phyloP scores from a whole-genome alignment of 2,329 filamentous ascomycete species.

The Zasmidium citrigriseum region DNA sequence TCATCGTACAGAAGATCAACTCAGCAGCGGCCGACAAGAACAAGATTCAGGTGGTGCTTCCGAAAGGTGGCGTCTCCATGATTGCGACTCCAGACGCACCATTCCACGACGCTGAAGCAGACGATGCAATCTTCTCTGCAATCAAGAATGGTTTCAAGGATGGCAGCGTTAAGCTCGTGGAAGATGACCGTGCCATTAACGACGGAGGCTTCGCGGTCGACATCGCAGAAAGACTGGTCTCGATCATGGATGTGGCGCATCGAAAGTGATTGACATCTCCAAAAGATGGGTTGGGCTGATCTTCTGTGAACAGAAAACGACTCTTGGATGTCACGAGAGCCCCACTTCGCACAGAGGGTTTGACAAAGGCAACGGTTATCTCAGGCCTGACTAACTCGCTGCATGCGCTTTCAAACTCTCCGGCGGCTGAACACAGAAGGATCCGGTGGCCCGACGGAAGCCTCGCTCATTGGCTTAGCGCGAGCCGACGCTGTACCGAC shows the following conservation, averaged over 20 bases:
- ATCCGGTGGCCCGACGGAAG: neutral
- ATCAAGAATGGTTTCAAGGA: conserved; percentile 53
- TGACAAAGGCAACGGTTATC: neutral
- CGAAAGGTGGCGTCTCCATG: conserved; percentile 62
- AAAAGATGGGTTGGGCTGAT: too few species aligned
- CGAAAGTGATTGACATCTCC: neutral
- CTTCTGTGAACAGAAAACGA: too few species aligned
- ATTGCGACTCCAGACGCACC: conserved; percentile 55
- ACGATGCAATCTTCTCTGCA: conserved; percentile 48
- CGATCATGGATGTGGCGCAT: conserved; percentile 20
- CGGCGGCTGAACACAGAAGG: neutral
- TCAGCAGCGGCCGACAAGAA: conserved; percentile 40
- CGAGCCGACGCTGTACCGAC: neutral
- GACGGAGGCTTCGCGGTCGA: conserved; percentile 53
- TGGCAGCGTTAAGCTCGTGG: conserved; percentile 49
- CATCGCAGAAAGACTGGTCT: conserved; percentile 42
- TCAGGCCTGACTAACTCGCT: neutral
- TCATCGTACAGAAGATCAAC: conserved; percentile 58
- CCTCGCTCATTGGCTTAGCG: neutral
- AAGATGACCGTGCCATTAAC: conserved; percentile 58
- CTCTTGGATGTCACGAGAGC: neutral
- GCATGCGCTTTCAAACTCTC: neutral
- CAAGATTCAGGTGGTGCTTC: conserved; percentile 59
- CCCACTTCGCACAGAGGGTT: neutral
- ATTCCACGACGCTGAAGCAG: conserved; percentile 55